Percentiles rank a stretch among this genome's conserved stretches.
These are phyloP conservation scores for Cytospora chrysosperma DNA, from an alignment of 2,329 filamentous ascomycete genomes.

Conservation along the genomic window DNA sequence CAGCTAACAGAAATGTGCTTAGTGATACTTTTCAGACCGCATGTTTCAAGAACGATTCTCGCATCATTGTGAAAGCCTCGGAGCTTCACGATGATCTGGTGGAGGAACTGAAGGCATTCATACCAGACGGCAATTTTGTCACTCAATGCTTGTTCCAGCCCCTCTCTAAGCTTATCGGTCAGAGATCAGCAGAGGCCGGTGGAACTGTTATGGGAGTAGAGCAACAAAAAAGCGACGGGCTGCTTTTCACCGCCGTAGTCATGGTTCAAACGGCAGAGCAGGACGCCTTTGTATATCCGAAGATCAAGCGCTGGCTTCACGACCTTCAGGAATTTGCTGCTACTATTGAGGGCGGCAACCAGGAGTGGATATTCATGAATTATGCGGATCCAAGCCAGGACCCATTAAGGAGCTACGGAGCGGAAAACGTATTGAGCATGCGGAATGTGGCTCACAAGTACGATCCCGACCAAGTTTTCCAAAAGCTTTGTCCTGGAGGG, in stretches of 20 bases:
- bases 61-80: conserved; percentile 35
- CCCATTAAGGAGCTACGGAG: conserved; percentile 30
- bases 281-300: conserved; percentile 23
- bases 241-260: conserved; percentile 25
- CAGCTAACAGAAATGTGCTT: too few species aligned
- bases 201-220: conserved; percentile 30
- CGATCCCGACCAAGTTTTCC: conserved; percentile 31
- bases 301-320: conserved; percentile 24
- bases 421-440: conserved; percentile 29
- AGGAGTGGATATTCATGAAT: too few species aligned
- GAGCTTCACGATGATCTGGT: conserved; percentile 34
- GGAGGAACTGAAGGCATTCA: conserved; percentile 23
- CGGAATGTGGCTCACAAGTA: conserved; percentile 28
- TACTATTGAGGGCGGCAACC: conserved; percentile 18
- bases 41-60: conserved; percentile 36
- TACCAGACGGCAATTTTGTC: conserved; percentile 27
- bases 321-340: conserved; percentile 25
- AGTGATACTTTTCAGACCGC: too few species aligned
- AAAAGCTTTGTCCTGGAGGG: conserved; percentile 29
- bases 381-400: too few species aligned
- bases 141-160: conserved; percentile 31
- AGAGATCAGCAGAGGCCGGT: conserved; percentile 17
- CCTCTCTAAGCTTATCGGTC: conserved; percentile 20
- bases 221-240: conserved; percentile 21
- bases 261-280: conserved; percentile 27